Conservation (phyloP, 2,329 filamentous ascomycete species). For the Hawksworthiomyces lignivorus region DNA sequence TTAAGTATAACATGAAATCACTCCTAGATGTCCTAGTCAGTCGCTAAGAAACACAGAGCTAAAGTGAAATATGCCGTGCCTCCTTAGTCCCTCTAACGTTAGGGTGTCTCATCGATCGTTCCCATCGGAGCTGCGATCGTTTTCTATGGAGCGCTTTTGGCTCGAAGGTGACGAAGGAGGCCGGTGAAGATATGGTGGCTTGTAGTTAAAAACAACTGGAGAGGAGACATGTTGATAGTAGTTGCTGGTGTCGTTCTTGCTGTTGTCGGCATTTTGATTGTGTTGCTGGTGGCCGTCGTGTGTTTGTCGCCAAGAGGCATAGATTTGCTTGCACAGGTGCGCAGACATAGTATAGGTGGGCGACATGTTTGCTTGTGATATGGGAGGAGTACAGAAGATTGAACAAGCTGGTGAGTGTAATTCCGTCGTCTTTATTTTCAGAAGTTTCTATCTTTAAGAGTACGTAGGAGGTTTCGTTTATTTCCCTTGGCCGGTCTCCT, state of each 20-base stretch:
- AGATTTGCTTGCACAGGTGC: slow-evolving; percentile 53
- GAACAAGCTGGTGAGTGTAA: too few relatives aligned
- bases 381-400: too few relatives aligned
- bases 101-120: too few relatives aligned
- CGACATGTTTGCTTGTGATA: slow-evolving; percentile 33
- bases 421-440: too few relatives aligned
- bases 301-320: slow-evolving; percentile 49
- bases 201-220: slow-evolving; percentile 13
- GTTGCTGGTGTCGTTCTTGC: not conserved
- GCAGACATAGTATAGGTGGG: slow-evolving; percentile 55
- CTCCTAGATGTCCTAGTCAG: too few relatives aligned
- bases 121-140: slow-evolving; percentile 30
- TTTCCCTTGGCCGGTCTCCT: too few relatives aligned
- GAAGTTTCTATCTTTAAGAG: too few relatives aligned
- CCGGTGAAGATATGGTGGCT: slow-evolving; percentile 3
- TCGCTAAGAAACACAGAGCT: not conserved
- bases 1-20: too few relatives aligned
- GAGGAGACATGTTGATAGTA: slow-evolving; percentile 5
- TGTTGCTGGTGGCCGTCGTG: slow-evolving; percentile 25
- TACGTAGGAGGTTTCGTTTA: too few relatives aligned
- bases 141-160: slow-evolving; percentile 41
- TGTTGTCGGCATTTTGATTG: not conserved
- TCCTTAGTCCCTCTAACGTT: too few relatives aligned
- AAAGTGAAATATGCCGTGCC: not conserved
- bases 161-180: slow-evolving; percentile 21